phyloP scores from a whole-genome alignment of 371 early-diverging fungal species.

The Rhizopus stolonifer region DNA sequence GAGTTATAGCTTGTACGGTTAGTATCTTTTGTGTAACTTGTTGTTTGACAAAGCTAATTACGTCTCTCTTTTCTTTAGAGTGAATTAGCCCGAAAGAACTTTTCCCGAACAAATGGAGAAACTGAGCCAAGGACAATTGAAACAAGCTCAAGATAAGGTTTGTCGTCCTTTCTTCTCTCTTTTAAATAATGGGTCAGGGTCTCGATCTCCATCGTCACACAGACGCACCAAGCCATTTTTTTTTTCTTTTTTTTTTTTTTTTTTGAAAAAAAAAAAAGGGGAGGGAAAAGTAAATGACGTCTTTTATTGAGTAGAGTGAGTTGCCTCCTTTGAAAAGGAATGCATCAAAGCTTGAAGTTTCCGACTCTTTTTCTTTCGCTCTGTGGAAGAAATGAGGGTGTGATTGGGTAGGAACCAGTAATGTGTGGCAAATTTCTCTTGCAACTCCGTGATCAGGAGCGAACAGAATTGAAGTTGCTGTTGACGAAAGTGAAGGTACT shows the following conservation, averaged over 20 bases:
- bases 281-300: too few relatives aligned
- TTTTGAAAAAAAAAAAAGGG: too few relatives aligned
- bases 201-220: background rate
- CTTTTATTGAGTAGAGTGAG: too few relatives aligned
- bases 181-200: background rate
- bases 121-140: background rate
- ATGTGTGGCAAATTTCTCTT: slow-evolving; percentile 30
- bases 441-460: slow-evolving; percentile 32
- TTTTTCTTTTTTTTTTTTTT: too few relatives aligned
- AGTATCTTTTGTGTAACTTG: background rate
- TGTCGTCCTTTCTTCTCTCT: background rate
- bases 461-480: slow-evolving; percentile 1
- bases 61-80: too few relatives aligned
- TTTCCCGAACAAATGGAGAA: too few relatives aligned
- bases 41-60: background rate
- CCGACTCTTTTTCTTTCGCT: slow-evolving; percentile 9
- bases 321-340: slow-evolving; percentile 8
- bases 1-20: background rate
- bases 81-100: background rate
- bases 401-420: slow-evolving; percentile 42
- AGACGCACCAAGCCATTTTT: too few relatives aligned
- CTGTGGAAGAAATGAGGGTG: slow-evolving; percentile 20
- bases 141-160: background rate
- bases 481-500: slow-evolving; percentile 5
- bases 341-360: background rate